These are phyloP conservation scores for Sporothrix sp. DNA, from an alignment of 2,329 filamentous ascomycete species.

Conservation along the genomic window DNA sequence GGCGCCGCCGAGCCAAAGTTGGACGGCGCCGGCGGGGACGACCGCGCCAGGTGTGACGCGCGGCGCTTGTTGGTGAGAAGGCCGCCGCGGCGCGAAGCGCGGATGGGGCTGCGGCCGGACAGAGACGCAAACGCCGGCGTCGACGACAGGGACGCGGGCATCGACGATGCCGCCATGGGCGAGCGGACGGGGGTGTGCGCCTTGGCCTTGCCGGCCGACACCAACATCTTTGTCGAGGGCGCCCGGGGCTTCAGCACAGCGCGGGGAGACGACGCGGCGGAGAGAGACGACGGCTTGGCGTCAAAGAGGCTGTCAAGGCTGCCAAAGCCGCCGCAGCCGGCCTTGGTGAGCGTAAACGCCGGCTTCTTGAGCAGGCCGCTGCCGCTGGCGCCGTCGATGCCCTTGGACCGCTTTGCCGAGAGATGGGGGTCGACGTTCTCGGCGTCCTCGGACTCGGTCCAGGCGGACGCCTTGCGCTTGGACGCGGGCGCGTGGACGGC, in stretches of 20 bases:
- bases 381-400: slow-evolving; percentile 31
- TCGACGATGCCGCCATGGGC: slow-evolving; percentile 33
- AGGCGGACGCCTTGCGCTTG: slow-evolving; percentile 50
- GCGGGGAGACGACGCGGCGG: slow-evolving; percentile 22
- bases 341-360: slow-evolving; percentile 36
- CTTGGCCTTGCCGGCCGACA: not conserved
- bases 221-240: slow-evolving; percentile 38
- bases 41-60: slow-evolving; percentile 51
- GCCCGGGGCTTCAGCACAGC: slow-evolving; percentile 44
- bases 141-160: slow-evolving; percentile 46
- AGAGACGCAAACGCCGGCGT: slow-evolving; percentile 40
- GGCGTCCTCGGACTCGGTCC: slow-evolving; percentile 40
- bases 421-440: slow-evolving; percentile 53
- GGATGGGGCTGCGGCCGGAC: slow-evolving; percentile 52
- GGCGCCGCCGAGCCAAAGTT: slow-evolving; percentile 45
- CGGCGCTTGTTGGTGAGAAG: slow-evolving; percentile 46
- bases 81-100: slow-evolving; percentile 43
- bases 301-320: slow-evolving; percentile 23
- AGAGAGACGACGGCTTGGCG: slow-evolving; percentile 16
- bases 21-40: slow-evolving; percentile 57
- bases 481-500: slow-evolving; percentile 32
- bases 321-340: slow-evolving; percentile 17
- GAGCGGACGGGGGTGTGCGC: slow-evolving; percentile 22
- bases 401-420: slow-evolving; percentile 52
- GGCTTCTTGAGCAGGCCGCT: slow-evolving; percentile 41